phyloP scores from a whole-genome alignment of 1,284 basidiomycete species.

The Cryptococcus hybrid region DNA sequence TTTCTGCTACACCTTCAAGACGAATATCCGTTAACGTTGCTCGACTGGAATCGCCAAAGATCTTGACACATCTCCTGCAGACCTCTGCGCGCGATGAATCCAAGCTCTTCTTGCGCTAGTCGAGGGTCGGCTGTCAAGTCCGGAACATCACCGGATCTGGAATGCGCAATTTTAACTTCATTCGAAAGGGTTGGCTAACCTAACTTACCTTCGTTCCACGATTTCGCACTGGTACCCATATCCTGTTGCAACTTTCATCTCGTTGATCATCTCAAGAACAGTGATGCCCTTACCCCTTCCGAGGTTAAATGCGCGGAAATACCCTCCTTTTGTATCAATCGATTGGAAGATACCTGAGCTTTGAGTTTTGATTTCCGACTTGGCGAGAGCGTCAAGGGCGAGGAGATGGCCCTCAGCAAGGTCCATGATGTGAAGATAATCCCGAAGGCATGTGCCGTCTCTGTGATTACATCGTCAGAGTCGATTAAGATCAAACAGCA shows the following conservation, averaged over 20 bases:
- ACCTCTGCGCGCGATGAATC: constrained; percentile 79
- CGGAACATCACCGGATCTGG: constrained; percentile 91
- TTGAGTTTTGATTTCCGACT: constrained; percentile 14
- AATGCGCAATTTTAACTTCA: not conserved
- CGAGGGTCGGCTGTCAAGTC: constrained; percentile 93
- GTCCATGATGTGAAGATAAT: constrained; percentile 97
- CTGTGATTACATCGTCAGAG: constrained; percentile 30
- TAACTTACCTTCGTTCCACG: constrained; percentile 75
- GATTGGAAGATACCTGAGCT: constrained; percentile 43
- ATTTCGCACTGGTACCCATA: constrained; percentile 87
- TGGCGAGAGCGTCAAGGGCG: constrained; percentile 72
- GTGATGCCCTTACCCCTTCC: constrained; percentile 91
- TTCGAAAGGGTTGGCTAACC: not conserved
- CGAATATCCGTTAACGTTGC: constrained; percentile 71
- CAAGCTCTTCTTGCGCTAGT: constrained; percentile 89
- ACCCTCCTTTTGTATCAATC: constrained; percentile 49
- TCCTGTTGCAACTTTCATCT: constrained; percentile 89
- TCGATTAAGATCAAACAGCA: too few relatives aligned
- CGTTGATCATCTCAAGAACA: constrained; percentile 90
- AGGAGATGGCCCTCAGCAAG: constrained; percentile 90
- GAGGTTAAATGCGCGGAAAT: constrained; percentile 93
- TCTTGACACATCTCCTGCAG: constrained; percentile 88
- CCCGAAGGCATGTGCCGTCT: constrained; percentile 95
- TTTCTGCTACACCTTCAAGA: too few relatives aligned
- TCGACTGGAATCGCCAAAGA: constrained; percentile 89